Evolutionary conservation across 352 stramenopile genomes (phyloP).

Genomic region (Globisporangium paddicum): DNA sequence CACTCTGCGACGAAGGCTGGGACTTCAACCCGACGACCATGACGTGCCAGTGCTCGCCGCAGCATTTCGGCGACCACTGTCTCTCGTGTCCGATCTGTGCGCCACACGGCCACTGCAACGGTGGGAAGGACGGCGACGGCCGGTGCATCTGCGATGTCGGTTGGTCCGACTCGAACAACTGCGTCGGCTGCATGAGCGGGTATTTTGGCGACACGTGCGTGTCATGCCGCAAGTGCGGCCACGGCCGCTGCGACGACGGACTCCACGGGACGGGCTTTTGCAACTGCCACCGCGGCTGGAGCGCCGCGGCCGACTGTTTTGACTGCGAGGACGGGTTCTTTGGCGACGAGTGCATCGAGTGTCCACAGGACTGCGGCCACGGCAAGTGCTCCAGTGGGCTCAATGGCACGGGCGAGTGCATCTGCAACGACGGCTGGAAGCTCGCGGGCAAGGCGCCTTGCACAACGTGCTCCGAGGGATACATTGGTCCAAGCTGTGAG

Average conservation of each 20-base stretch:
- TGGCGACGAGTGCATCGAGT: slow-evolving; percentile 62
- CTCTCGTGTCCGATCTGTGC: slow-evolving; percentile 82
- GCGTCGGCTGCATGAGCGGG: slow-evolving; percentile 79
- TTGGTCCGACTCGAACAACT: slow-evolving; percentile 88
- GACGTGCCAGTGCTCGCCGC: slow-evolving; percentile 78
- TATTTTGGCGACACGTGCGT: slow-evolving; percentile 77
- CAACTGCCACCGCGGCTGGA: slow-evolving; percentile 80
- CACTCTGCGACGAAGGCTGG: slow-evolving; percentile 79
- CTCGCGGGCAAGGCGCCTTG: slow-evolving; percentile 60
- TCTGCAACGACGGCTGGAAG: slow-evolving; percentile 71
- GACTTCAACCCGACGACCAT: slow-evolving; percentile 87
- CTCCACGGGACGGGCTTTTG: slow-evolving; percentile 70
- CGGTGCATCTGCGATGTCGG: slow-evolving; percentile 81
- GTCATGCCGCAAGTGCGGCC: slow-evolving; percentile 68
- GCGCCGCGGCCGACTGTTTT: slow-evolving; percentile 67
- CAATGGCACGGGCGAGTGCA: slow-evolving; percentile 74
- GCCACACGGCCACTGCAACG: slow-evolving; percentile 81
- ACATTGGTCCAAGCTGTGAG: slow-evolving; percentile 65
- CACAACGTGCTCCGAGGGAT: slow-evolving; percentile 67
- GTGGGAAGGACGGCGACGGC: slow-evolving; percentile 72
- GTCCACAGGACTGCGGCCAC: slow-evolving; percentile 68
- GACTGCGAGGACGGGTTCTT: slow-evolving; percentile 83
- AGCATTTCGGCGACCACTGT: slow-evolving; percentile 78
- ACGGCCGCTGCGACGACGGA: slow-evolving; percentile 78
- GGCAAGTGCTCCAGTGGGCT: slow-evolving; percentile 70